Conservation (phyloP, 2,329 filamentous ascomycete species). For the Neonectria hederae region DNA sequence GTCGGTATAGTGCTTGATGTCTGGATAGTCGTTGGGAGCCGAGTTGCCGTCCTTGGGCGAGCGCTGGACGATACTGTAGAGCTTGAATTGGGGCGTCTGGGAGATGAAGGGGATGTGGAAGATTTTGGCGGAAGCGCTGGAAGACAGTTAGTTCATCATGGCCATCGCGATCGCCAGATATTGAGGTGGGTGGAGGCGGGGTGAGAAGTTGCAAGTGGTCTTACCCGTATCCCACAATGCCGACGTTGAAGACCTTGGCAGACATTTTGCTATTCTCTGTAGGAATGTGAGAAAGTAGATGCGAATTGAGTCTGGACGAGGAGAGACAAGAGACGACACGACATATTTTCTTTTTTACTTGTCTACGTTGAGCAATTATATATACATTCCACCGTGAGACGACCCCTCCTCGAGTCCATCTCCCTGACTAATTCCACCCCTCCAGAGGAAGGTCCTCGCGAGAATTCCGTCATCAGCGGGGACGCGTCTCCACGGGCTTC, state of each 20-base stretch:
- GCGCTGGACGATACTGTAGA: constrained; percentile 81
- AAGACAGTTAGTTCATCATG: constrained; percentile 27
- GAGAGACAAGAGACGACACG: background rate
- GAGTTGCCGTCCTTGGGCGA: constrained; percentile 71
- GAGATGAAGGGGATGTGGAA: constrained; percentile 86
- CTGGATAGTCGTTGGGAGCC: constrained; percentile 73
- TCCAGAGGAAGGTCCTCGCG: constrained; percentile 21
- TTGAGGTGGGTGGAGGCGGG: background rate
- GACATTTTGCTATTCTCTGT: constrained; percentile 40
- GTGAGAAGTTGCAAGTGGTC: constrained; percentile 22
- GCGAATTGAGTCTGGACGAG: background rate
- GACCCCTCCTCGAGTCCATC: too few species aligned
- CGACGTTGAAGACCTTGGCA: constrained; percentile 58
- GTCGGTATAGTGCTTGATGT: constrained; percentile 70
- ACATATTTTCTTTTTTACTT: background rate
- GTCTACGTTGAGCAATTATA: constrained; percentile 11
- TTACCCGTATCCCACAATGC: constrained; percentile 63
- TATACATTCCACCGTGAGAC: background rate
- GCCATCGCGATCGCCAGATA: background rate
- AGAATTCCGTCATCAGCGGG: constrained; percentile 39
- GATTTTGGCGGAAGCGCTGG: constrained; percentile 73
- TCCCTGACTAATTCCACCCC: constrained; percentile 2
- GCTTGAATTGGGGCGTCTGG: constrained; percentile 69
- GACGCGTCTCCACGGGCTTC: constrained; percentile 36
- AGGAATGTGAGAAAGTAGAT: background rate